phyloP scores from a whole-genome alignment of 108 stramenopile genomes.

The Nannochloropsis gaditana region DNA sequence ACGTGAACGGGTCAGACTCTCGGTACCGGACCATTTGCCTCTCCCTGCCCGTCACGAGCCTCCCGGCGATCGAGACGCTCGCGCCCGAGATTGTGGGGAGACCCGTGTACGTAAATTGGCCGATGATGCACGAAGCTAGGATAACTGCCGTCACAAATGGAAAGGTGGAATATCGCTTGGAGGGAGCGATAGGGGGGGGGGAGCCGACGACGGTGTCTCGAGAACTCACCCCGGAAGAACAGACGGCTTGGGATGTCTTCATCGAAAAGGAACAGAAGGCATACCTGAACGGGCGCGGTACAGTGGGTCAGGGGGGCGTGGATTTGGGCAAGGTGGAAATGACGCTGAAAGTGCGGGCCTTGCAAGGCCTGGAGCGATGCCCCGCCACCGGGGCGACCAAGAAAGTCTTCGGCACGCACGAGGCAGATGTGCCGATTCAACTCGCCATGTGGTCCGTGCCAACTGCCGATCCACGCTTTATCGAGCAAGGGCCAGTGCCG shows the following conservation, averaged over 20 bases:
- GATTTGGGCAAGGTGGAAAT: conserved; percentile 76
- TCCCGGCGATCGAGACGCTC: conserved; percentile 36
- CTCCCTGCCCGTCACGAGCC: conserved; percentile 48
- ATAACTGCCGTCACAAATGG: conserved; percentile 72
- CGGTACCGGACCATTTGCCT: conserved; percentile 80
- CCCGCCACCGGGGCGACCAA: conserved; percentile 71
- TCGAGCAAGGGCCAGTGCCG: conserved; percentile 59
- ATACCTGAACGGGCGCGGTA: conserved; percentile 63
- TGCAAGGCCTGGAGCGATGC: conserved; percentile 79
- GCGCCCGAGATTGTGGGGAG: conserved; percentile 69
- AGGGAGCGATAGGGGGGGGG: conserved; percentile 47
- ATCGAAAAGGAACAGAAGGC: conserved; percentile 44
- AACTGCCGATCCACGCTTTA: conserved; percentile 88
- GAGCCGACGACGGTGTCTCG: conserved; percentile 23
- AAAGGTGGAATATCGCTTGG: conserved; percentile 18
- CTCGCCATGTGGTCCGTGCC: conserved; percentile 79
- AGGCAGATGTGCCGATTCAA: conserved; percentile 90
- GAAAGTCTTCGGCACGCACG: conserved; percentile 80
- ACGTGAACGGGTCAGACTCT: conserved; percentile 75
- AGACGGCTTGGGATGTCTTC: background rate
- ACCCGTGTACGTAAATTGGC: conserved; percentile 90
- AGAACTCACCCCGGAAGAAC: conserved; percentile 12
- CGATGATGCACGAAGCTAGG: conserved; percentile 94
- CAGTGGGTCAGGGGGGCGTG: conserved; percentile 59
- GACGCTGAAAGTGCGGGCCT: conserved; percentile 70